Conservation (phyloP, 805 yeast species). For the Schizosaccharomyces octosporus region DNA sequence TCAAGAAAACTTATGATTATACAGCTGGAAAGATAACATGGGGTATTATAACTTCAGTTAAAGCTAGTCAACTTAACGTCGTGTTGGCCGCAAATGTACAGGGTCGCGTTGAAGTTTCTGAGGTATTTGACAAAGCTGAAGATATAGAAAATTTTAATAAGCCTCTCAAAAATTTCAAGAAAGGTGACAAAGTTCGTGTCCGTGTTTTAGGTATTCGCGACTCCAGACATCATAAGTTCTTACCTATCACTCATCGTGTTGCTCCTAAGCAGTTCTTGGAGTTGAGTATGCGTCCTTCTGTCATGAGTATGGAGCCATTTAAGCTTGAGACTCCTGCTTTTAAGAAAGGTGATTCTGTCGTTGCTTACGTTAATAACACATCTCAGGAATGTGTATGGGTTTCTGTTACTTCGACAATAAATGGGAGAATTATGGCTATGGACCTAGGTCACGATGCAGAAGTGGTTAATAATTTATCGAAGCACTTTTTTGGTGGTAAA, state of each 20-base stretch:
- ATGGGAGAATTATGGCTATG: constrained; percentile 40
- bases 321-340: constrained; percentile 19
- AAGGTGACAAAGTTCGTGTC: constrained; percentile 33
- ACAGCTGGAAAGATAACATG: constrained; percentile 35
- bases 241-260: constrained; percentile 36
- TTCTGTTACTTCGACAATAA: constrained; percentile 39
- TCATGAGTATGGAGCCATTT: constrained; percentile 12
- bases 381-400: constrained; percentile 41
- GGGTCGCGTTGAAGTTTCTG: constrained; percentile 59
- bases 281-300: constrained; percentile 29
- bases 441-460: constrained; percentile 32
- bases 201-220: constrained; percentile 59
- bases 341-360: constrained; percentile 24
- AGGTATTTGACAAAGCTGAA: constrained; percentile 28
- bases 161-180: constrained; percentile 33
- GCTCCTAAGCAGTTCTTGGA: constrained; percentile 23
- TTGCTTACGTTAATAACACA: constrained; percentile 42
- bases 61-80: constrained; percentile 51
- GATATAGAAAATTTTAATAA: constrained; percentile 32
- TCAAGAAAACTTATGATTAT: constrained; percentile 26
- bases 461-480: constrained; percentile 24
- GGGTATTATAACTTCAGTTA: constrained; percentile 36
- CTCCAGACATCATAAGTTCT: constrained; percentile 37
- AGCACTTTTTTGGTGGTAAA: constrained; percentile 45
- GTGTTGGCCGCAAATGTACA: constrained; percentile 50